These are phyloP conservation scores for Psilocybe cubensis DNA, from an alignment of 768 basidiomycete species.

Conservation along the genomic window DNA sequence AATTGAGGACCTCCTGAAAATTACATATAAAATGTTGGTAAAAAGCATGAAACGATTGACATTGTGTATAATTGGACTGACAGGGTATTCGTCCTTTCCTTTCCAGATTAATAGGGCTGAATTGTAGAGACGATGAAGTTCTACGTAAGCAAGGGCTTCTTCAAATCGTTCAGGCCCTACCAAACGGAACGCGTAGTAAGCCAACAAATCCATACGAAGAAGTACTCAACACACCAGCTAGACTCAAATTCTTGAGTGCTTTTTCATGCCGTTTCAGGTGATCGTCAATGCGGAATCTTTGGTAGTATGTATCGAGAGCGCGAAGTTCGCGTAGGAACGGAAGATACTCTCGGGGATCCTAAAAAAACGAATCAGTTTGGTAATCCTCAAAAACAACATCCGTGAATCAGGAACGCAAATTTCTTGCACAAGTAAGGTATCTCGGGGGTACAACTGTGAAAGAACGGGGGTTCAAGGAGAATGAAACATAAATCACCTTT, in stretches of 20 bases:
- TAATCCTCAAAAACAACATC: too few species aligned
- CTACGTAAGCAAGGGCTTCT: constrained; percentile 81
- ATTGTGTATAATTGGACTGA: constrained; percentile 31
- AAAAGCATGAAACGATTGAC: neutral
- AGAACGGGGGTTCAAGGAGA: neutral
- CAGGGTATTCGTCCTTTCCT: constrained; percentile 63
- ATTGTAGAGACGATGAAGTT: constrained; percentile 75
- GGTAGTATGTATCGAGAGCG: constrained; percentile 78
- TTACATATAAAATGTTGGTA: neutral
- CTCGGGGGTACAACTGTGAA: neutral
- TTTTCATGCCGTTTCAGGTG: constrained; percentile 77
- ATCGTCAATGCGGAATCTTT: constrained; percentile 91
- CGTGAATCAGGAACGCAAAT: too few species aligned
- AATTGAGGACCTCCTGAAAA: constrained; percentile 63
- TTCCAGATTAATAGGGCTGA: constrained; percentile 78
- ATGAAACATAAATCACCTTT: constrained; percentile 58
- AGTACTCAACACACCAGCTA: constrained; percentile 57
- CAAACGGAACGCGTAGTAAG: constrained; percentile 1
- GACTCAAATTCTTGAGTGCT: constrained; percentile 74
- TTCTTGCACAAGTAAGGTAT: too few species aligned
- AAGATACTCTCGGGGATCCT: constrained; percentile 98
- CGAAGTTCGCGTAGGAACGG: constrained; percentile 94
- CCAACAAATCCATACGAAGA: neutral
- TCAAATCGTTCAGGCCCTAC: constrained; percentile 73
- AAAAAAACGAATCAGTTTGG: constrained; percentile 14